Evolutionary conservation across 2,329 filamentous ascomycete species (phyloP).

Genomic region (Talaromyces sp.): DNA sequence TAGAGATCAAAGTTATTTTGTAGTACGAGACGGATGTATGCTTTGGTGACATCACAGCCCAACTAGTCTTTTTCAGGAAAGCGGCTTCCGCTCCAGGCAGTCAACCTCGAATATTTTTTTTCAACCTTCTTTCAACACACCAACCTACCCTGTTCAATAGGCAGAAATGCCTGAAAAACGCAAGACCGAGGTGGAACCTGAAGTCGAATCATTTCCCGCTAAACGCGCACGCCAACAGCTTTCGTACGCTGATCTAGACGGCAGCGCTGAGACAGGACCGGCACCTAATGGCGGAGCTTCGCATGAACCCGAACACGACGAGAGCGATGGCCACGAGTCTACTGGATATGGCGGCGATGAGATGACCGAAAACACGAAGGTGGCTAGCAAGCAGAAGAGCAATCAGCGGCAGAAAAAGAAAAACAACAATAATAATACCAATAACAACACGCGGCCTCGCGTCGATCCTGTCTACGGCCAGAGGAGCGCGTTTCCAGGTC

Average conservation of each 20-base stretch:
- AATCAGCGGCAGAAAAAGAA: background rate
- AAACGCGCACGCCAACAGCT: conserved; percentile 28
- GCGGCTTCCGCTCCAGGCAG: background rate
- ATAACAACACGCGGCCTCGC: conserved; percentile 27
- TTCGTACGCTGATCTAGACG: conserved; percentile 8
- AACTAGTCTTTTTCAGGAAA: background rate
- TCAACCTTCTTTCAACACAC: background rate
- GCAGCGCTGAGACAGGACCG: background rate
- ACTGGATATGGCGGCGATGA: background rate
- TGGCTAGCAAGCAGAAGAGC: background rate
- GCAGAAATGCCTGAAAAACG: conserved; percentile 28
- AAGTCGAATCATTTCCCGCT: conserved; percentile 13
- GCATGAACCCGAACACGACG: background rate
- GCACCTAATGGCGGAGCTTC: background rate
- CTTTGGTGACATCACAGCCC: background rate
- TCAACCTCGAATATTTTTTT: background rate
- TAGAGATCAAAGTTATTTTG: background rate
- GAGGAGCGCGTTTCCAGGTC: conserved; percentile 63
- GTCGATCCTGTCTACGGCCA: conserved; percentile 65
- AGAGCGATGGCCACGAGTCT: background rate
- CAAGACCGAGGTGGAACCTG: conserved; percentile 18
- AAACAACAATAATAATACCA: background rate
- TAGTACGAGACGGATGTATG: background rate
- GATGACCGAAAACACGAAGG: background rate
- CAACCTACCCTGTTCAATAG: background rate